Evolutionary conservation across 1,139 yeast species (phyloP).

Genomic region (Saccharomycopsis crataegensis): DNA sequence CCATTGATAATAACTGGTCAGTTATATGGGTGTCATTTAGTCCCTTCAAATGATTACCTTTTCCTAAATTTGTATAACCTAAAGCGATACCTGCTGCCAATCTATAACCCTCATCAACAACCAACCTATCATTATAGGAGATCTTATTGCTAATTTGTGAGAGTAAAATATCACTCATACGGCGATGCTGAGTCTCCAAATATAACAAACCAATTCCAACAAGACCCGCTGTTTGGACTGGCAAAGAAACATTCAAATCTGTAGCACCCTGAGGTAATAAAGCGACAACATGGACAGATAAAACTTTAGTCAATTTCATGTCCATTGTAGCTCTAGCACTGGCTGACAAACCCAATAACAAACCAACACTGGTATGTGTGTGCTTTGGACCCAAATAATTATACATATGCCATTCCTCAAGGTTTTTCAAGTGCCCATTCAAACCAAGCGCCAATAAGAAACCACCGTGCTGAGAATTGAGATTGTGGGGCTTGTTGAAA

Average conservation of each 20-base stretch:
- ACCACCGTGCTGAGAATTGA: slow-evolving; percentile 88
- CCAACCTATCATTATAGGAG: slow-evolving; percentile 44
- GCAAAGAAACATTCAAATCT: slow-evolving; percentile 74
- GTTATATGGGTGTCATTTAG: slow-evolving; percentile 63
- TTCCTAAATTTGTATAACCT: slow-evolving; percentile 82
- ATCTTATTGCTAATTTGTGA: slow-evolving; percentile 57
- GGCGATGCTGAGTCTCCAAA: slow-evolving; percentile 68
- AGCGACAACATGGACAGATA: slow-evolving; percentile 91
- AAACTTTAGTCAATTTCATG: slow-evolving; percentile 76
- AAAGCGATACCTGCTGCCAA: slow-evolving; percentile 83
- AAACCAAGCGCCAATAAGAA: slow-evolving; percentile 87
- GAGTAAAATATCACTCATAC: slow-evolving; percentile 78
- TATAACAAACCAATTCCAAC: slow-evolving; percentile 85
- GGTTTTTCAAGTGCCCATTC: slow-evolving; percentile 73
- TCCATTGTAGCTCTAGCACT: slow-evolving; percentile 82
- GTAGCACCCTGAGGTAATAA: slow-evolving; percentile 86
- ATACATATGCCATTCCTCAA: slow-evolving; percentile 97
- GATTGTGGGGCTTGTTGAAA: slow-evolving; percentile 63
- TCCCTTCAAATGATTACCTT: slow-evolving; percentile 58
- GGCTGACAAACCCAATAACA: slow-evolving; percentile 89
- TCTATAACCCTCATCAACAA: slow-evolving; percentile 69
- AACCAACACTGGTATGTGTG: slow-evolving; percentile 75
- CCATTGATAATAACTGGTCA: slow-evolving; percentile 55
- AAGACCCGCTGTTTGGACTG: slow-evolving; percentile 88
- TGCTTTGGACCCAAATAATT: slow-evolving; percentile 90